Percentiles rank a stretch among this genome's conserved stretches.
phyloP scores from a whole-genome alignment of 176 grass and related monocot genomes.

The Panicum miliaceum region DNA sequence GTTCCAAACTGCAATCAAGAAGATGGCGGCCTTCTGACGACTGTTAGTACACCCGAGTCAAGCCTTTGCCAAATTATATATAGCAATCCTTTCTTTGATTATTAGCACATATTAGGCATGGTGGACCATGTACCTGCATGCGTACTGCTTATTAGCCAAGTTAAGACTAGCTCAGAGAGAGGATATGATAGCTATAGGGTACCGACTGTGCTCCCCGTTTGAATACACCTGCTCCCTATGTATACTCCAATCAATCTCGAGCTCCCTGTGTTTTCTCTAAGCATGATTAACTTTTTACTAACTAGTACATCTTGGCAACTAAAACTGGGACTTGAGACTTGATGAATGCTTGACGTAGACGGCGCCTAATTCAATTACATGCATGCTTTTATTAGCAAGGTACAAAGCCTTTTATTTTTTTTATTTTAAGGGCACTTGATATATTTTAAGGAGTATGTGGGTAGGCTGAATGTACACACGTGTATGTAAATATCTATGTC shows the following conservation, averaged over 20 bases:
- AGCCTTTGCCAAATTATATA: no score
- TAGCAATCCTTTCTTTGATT: not conserved
- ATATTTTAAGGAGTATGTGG: no score
- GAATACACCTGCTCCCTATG: no score
- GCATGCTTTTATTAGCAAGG: not conserved
- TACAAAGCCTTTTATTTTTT: not conserved
- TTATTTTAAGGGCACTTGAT: not conserved
- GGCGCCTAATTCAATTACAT: not conserved
- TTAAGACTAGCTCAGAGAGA: not conserved
- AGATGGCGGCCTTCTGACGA: not conserved
- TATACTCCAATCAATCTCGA: not conserved
- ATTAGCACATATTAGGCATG: not conserved
- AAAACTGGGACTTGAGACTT: not conserved
- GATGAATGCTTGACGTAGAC: not conserved
- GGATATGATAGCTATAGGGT: not conserved
- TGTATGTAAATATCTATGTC: no score
- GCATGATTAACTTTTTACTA: not conserved
- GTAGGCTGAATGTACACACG: no score
- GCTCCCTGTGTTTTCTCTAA: not conserved
- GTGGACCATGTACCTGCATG: no score
- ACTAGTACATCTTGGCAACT: not conserved
- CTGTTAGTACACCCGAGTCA: no score
- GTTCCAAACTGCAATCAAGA: not conserved
- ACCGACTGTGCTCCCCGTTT: no score
- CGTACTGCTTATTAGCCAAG: not conserved